Percentiles rank a stretch among this genome's conserved stretches.
These are phyloP conservation scores for Rhododendron simsii DNA, from an alignment of 148 eudicot species.

Conservation along the genomic window DNA sequence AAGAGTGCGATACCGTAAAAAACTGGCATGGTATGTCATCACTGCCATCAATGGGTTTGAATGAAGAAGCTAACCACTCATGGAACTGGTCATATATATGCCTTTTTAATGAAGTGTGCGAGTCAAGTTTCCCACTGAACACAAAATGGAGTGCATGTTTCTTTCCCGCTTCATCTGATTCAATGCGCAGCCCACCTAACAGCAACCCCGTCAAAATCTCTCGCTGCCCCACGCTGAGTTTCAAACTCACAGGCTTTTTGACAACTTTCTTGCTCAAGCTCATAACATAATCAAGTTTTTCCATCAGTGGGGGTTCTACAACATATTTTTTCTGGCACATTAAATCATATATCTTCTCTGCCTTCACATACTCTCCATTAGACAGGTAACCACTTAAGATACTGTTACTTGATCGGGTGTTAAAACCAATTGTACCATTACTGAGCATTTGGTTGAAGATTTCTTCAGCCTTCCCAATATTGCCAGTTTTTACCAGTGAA, in stretches of 20 bases:
- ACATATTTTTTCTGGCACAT: constrained; percentile 73
- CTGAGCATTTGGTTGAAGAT: constrained; percentile 70
- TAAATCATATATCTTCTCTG: constrained; percentile 50
- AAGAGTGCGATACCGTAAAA: constrained; percentile 59
- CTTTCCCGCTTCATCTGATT: constrained; percentile 39
- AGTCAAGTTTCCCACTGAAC: constrained; percentile 44
- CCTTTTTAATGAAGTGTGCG: constrained; percentile 56
- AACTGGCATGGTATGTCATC: constrained; percentile 51
- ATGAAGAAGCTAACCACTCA: constrained; percentile 69
- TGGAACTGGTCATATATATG: constrained; percentile 57
- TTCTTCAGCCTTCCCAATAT: constrained; percentile 64
- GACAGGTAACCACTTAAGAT: constrained; percentile 63
- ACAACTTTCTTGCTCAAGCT: constrained; percentile 39
- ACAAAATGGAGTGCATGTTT: constrained; percentile 46
- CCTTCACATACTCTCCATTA: constrained; percentile 46
- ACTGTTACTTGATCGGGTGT: constrained; percentile 52
- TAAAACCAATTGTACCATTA: constrained; percentile 57
- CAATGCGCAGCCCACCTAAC: constrained; percentile 68
- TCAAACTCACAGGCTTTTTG: constrained; percentile 39
- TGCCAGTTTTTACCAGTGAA: constrained; percentile 56
- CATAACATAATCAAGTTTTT: constrained; percentile 43
- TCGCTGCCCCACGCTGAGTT: constrained; percentile 75
- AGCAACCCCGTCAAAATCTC: constrained; percentile 82
- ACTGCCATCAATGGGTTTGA: constrained; percentile 21
- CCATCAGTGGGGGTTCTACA: constrained; percentile 53